Evolutionary conservation across 441 rosid species (phyloP).

Genomic region (Populus hybrid): DNA sequence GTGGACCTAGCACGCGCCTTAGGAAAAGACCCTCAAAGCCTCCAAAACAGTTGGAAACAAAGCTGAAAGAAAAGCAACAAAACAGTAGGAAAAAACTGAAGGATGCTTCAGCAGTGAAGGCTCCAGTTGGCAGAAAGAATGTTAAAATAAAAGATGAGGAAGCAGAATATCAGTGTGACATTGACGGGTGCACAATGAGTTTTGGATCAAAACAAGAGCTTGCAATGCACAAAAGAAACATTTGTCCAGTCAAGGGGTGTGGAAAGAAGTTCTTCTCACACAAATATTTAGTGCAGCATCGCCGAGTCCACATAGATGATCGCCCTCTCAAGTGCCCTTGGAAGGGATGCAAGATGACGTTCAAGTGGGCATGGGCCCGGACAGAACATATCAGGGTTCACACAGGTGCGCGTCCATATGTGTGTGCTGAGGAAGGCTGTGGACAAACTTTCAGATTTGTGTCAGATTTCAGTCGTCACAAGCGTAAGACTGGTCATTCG

Average conservation of each 20-base stretch:
- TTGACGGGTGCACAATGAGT: conserved; percentile 94
- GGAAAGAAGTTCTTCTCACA: conserved; percentile 96
- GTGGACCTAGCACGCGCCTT: conserved; percentile 85
- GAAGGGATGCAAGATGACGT: conserved; percentile 98
- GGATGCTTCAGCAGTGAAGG: conserved; percentile 33
- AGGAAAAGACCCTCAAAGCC: conserved; percentile 62
- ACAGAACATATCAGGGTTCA: conserved; percentile 97
- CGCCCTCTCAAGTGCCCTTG: conserved; percentile 99
- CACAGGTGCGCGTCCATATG: conserved; percentile 98
- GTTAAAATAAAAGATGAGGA: conserved; percentile 47
- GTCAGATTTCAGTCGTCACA: conserved; percentile 96
- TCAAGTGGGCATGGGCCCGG: conserved; percentile 99
- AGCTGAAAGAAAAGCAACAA: conserved; percentile 52
- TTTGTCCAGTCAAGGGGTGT: conserved; percentile 91
- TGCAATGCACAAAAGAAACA: conserved; percentile 70
- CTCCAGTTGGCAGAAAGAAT: conserved; percentile 22
- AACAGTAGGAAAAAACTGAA: conserved; percentile 41
- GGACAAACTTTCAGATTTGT: conserved; percentile 96
- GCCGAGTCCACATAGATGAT: conserved; percentile 83
- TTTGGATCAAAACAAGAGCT: conserved; percentile 73
- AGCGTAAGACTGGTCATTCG: conserved; percentile 94
- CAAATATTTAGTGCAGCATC: conserved; percentile 95
- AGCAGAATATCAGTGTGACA: conserved; percentile 68
- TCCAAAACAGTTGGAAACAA: conserved; percentile 31
- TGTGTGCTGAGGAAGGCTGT: conserved; percentile 80